Conservation (phyloP, 805 yeast genomes). For the Spathaspora sp. region DNA sequence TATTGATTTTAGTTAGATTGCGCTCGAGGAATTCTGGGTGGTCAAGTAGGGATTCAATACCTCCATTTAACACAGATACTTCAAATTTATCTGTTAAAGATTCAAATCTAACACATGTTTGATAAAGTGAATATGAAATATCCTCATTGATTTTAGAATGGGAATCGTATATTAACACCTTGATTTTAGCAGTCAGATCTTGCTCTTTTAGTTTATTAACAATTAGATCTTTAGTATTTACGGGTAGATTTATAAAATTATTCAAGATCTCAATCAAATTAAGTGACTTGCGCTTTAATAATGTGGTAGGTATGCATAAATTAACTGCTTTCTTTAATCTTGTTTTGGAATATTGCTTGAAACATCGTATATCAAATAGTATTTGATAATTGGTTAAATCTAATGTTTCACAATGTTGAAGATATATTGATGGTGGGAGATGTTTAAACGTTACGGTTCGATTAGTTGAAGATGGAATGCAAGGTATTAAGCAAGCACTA, state of each 20-base stretch:
- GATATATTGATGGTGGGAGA: constrained; percentile 1
- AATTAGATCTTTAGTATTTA: constrained; percentile 15
- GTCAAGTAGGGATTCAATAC: constrained; percentile 12
- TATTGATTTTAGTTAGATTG: background rate
- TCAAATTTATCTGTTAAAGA: constrained; percentile 12
- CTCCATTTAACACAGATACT: constrained; percentile 24
- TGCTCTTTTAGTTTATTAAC: constrained; percentile 9
- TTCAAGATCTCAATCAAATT: constrained; percentile 26
- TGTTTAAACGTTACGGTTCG: background rate
- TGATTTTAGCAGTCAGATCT: constrained; percentile 9
- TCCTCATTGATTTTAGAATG: constrained; percentile 5
- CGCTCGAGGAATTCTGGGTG: background rate
- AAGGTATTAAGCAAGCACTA: background rate
- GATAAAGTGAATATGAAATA: constrained; percentile 19
- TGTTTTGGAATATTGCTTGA: constrained; percentile 27
- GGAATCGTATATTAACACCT: constrained; percentile 32
- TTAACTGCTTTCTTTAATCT: constrained; percentile 31
- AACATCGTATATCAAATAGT: constrained; percentile 38
- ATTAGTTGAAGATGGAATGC: background rate
- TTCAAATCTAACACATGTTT: constrained; percentile 25
- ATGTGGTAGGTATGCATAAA: constrained; percentile 43
- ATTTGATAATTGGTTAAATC: constrained; percentile 3
- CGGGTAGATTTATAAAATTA: constrained; percentile 25
- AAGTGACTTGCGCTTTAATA: constrained; percentile 36
- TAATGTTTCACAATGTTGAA: background rate